Evolutionary conservation across 257 asterid species (phyloP), one percentile per base, ranked within the genome.

Genomic region (Solanum pinnatisectum): DNA sequence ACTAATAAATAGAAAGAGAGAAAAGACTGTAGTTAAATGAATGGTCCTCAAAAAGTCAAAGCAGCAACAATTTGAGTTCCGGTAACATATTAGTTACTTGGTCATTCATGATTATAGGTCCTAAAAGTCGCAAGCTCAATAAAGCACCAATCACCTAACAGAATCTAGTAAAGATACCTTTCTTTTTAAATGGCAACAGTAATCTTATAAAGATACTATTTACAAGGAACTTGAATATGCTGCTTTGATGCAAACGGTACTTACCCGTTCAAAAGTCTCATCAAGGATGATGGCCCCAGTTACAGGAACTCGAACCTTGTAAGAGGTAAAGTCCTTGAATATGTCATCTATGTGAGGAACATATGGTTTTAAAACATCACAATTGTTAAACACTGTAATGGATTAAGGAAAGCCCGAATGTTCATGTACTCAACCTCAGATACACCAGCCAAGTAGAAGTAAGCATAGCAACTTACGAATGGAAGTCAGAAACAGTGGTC

Each of bases 301-400:
- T 76, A 95, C 98, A 74, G 98, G 98, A 92, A 95, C 98, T 85
- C 98, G 96, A 88, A 94, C 96, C 90, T 95, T 95, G 90, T 95
- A 95, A 25, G 98, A 94, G 30, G 98, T 95, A 87, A 95, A 95
- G 91, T 95, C 98, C 94, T 95, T 95, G 90, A 95, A 94, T 88
- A 94, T 95, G 89, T 95, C 98, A 86, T 95, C 98, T 68, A 95
- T 88, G 88, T 95, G 98, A 27, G 95, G 92, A 83, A 94, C 97
- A 90, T 95, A 95, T 33, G 98, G 98, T 90, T 93, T 95, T 76
- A 95, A 90, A 87, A 95, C 98, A 84, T 95, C 96, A 44, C 98
- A 95, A 90, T 95, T 95, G 95, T 95, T 95, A 71, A 94, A 95
- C 88, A 95, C 98, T 95, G 90, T 15, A 87, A 63, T 84, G 60